Evolutionary conservation across 202 grass and related monocot genomes (phyloP).

Genomic region (Saccharum hybrid): DNA sequence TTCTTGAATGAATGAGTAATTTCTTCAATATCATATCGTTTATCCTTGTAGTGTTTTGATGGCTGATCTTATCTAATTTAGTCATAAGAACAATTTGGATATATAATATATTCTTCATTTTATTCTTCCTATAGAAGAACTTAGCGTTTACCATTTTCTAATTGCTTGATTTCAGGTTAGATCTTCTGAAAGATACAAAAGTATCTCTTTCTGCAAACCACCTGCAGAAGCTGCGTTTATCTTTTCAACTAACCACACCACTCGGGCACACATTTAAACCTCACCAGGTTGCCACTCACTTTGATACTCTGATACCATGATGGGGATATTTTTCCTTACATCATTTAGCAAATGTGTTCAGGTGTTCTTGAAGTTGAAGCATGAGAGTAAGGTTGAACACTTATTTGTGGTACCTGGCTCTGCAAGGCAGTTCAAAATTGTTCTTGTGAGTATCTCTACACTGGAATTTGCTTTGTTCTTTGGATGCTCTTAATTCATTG

Average conservation of each 20-base stretch:
- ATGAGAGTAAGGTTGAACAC: constrained; percentile 95
- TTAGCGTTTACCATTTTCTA: constrained; percentile 12
- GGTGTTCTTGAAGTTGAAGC: constrained; percentile 87
- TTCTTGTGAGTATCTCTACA: constrained; percentile 62
- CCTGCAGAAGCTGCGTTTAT: constrained; percentile 81
- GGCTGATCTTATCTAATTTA: neutral
- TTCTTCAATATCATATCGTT: neutral
- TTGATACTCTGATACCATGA: constrained; percentile 14
- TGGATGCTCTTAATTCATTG: constrained; percentile 8
- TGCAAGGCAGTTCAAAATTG: constrained; percentile 82
- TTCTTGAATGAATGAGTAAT: constrained; percentile 23
- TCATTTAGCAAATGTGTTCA: constrained; percentile 50
- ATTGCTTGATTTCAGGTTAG: constrained; percentile 67
- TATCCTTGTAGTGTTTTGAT: neutral
- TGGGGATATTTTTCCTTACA: constrained; percentile 32
- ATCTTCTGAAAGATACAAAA: constrained; percentile 67
- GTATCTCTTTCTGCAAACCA: constrained; percentile 83
- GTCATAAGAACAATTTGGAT: constrained; percentile 2
- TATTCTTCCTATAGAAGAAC: constrained; percentile 11
- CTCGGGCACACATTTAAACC: constrained; percentile 86
- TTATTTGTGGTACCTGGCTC: constrained; percentile 80
- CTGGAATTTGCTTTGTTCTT: constrained; percentile 29
- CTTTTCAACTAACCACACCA: constrained; percentile 81
- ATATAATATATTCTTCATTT: neutral
- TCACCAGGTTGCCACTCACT: constrained; percentile 68